These are phyloP conservation scores for Debaryomyces sp. DNA, from an alignment of 1,139 yeast genomes.

Conservation along the genomic window DNA sequence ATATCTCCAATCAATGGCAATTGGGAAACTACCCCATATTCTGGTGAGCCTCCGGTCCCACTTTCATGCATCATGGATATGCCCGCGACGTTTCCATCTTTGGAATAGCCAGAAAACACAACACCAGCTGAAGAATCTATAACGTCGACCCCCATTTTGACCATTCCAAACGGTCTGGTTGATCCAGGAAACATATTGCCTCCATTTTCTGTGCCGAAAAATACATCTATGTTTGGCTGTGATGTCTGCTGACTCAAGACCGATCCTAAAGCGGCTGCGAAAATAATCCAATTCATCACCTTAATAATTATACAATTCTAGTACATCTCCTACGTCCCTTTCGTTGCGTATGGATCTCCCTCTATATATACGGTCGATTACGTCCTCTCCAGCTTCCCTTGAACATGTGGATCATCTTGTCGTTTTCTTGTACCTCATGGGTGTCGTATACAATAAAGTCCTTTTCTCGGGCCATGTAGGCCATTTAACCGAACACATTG, in stretches of 20 bases:
- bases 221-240: constrained; percentile 28
- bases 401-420: not conserved
- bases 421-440: not conserved
- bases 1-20: constrained; percentile 26
- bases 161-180: constrained; percentile 43
- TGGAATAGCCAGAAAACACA: constrained; percentile 38
- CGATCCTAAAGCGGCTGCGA: constrained; percentile 3
- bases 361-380: not conserved
- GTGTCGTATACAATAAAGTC: not conserved
- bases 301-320: not conserved
- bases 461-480: not conserved
- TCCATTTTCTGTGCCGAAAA: constrained; percentile 36
- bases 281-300: constrained; percentile 4
- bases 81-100: constrained; percentile 31
- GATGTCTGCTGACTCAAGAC: not conserved
- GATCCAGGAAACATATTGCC: constrained; percentile 44
- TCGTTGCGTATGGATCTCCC: not conserved
- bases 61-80: constrained; percentile 44
- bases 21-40: constrained; percentile 36
- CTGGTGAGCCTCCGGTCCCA: constrained; percentile 45
- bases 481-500: not conserved
- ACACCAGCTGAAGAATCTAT: constrained; percentile 23
- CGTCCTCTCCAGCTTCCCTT: not conserved
- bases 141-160: constrained; percentile 39
- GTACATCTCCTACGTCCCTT: not conserved